These are phyloP conservation scores for Uronychia binucleata DNA, from an alignment of 73 alveolate genomes.

Conservation along the genomic window DNA sequence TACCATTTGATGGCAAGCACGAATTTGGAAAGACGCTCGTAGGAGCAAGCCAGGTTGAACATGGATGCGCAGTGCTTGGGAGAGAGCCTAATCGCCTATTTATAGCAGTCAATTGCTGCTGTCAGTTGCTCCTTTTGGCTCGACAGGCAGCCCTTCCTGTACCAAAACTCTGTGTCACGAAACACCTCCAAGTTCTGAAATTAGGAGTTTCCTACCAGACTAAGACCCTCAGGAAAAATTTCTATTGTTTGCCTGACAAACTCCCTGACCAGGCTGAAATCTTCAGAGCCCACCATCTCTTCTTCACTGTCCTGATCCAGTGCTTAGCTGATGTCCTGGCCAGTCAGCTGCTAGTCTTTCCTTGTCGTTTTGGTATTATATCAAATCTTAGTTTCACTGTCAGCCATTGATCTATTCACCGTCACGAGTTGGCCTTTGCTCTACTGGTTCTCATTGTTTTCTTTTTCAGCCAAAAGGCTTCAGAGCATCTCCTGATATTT, in stretches of 20 bases:
- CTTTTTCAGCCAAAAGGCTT: too few relatives aligned
- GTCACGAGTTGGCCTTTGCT: too few relatives aligned
- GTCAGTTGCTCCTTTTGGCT: not conserved
- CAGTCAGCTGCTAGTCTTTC: not conserved
- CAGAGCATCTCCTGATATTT: too few relatives aligned
- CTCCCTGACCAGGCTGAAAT: too few relatives aligned
- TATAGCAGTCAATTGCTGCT: conserved; percentile 15
- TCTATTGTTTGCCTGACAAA: not conserved
- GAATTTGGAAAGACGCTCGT: not conserved
- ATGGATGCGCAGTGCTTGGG: not conserved
- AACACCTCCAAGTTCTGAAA: not conserved
- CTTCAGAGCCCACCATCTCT: not conserved
- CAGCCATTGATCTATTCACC: too few relatives aligned
- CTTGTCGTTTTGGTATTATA: too few relatives aligned
- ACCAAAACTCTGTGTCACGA: conserved; percentile 7
- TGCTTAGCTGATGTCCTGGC: not conserved
- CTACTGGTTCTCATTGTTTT: too few relatives aligned
- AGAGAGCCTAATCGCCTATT: not conserved
- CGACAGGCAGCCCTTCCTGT: conserved; percentile 3
- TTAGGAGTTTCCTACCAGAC: too few relatives aligned
- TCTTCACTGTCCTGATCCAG: not conserved
- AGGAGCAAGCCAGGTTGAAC: conserved; percentile 13
- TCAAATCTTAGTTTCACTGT: too few relatives aligned
- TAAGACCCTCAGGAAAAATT: not conserved
- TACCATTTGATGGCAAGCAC: not conserved